phyloP scores from a whole-genome alignment of 495 filamentous ascomycete species.

The Aspergillus affinis region DNA sequence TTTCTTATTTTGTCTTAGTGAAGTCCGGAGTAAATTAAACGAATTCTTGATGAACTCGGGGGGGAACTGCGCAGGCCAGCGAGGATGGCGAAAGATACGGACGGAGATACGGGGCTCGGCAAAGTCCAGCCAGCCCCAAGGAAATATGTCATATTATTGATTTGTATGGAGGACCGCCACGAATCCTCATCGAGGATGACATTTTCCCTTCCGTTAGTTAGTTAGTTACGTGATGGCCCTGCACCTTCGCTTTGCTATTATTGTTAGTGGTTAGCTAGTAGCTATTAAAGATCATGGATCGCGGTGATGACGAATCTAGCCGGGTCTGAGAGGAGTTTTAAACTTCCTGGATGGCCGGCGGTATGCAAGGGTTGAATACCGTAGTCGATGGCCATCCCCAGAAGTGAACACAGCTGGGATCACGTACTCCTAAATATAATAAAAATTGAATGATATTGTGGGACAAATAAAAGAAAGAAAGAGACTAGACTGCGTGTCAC shows the following conservation, averaged over 20 bases:
- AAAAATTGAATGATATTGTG: not conserved
- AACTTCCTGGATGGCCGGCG: not conserved
- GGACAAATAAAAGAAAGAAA: not conserved
- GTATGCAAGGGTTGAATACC: not conserved
- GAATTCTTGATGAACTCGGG: not conserved
- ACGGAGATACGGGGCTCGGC: slow-evolving; percentile 22
- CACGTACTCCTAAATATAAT: not conserved
- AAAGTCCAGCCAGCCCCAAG: slow-evolving; percentile 6
- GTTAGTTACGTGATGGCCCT: not conserved
- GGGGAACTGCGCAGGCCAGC: not conserved
- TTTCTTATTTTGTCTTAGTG: not conserved
- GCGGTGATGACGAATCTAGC: not conserved
- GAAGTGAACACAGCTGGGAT: not conserved
- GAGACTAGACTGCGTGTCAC: not conserved
- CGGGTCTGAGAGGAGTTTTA: not conserved
- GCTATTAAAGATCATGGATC: not conserved
- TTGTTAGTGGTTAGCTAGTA: no score
- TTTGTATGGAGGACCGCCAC: slow-evolving; percentile 1
- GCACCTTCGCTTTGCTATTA: not conserved
- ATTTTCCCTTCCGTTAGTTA: no score
- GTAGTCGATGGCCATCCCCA: no score
- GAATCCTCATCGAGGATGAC: slow-evolving; percentile 1
- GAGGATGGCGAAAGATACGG: slow-evolving; percentile 35
- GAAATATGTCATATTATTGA: not conserved
- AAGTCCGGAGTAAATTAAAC: slow-evolving; percentile 5